These are phyloP conservation scores for Cladosporium sphaerospermum DNA, from an alignment of 2,329 filamentous ascomycete genomes.

Conservation along the genomic window DNA sequence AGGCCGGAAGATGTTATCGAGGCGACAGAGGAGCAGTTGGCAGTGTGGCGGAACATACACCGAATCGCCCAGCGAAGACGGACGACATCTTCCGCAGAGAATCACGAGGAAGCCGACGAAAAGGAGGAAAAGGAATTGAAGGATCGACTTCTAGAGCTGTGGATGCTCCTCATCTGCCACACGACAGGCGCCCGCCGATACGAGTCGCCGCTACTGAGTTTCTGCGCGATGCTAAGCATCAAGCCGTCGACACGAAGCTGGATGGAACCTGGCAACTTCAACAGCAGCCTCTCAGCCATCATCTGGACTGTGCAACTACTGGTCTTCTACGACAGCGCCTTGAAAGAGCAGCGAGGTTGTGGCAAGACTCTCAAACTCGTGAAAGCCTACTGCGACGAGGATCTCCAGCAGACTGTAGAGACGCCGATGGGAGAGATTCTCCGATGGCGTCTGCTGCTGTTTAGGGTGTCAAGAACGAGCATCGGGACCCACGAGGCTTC, in stretches of 20 bases:
- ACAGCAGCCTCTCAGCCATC: slow-evolving; percentile 10
- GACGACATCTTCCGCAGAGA: too few species aligned
- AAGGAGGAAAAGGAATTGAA: not conserved
- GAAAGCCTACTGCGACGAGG: slow-evolving; percentile 6
- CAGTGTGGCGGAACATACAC: too few species aligned
- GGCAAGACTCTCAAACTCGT: slow-evolving; percentile 10
- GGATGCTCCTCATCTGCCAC: slow-evolving; percentile 10
- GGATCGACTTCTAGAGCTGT: slow-evolving; percentile 6
- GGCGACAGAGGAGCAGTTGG: too few species aligned
- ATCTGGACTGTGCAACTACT: slow-evolving; percentile 13
- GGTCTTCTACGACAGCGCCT: slow-evolving; percentile 12
- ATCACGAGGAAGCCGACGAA: too few species aligned
- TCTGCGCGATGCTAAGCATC: slow-evolving; percentile 14
- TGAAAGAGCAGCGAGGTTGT: slow-evolving; percentile 1
- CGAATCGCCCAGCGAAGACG: too few species aligned
- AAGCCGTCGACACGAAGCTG: slow-evolving; percentile 12
- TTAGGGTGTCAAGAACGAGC: slow-evolving; percentile 7
- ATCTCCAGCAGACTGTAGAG: slow-evolving; percentile 12
- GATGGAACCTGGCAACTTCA: slow-evolving; percentile 15
- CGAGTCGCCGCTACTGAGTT: slow-evolving; percentile 12
- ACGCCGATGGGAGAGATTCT: slow-evolving; percentile 14
- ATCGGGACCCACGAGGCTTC: slow-evolving; percentile 5
- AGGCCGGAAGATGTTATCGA: too few species aligned
- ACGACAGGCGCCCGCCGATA: slow-evolving; percentile 9
- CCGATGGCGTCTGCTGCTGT: slow-evolving; percentile 12